Evolutionary conservation across 2,329 filamentous ascomycete genomes (phyloP), one percentile per base, ranked within the genome.

Genomic region (Monosporascus sp.): DNA sequence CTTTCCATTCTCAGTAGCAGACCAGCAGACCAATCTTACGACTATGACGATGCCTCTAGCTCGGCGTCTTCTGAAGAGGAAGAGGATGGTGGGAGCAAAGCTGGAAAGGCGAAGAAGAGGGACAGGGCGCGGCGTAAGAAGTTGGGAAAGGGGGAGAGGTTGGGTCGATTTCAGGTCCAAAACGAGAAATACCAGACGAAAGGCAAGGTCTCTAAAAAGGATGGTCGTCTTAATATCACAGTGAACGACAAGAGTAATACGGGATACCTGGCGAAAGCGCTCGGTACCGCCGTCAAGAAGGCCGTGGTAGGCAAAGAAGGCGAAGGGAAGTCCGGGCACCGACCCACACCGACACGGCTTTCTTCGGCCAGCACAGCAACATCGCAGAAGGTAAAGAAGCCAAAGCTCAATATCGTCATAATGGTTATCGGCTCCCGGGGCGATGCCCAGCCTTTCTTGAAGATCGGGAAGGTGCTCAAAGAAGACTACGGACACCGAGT

Each of bases 381-480:
- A 3, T 60, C 64, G 0, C 63, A 70, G 15, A 62, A 61, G 8
- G 50, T 58, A 14, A 68, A 65, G 20, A 69, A 67, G n/a, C 78
- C 84, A 1, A 73, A 67, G 9, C 72, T 94, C 47, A 92, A 91
- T 66, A 87, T 94, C 50, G 88, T 91, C 27, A 85, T 93, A 61
- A 90, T 91, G 81, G 87, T 93, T 6, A 90, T 93, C 60, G 89
- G 89, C 3, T 89, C 84, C 3, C 78, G 89, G 48, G 89, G 89
- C 37, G 89, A 94, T 63, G 85, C 88, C 2, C 89, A 94, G 64
- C 89, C 89, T 0, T 94, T 94, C 56, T 69, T 94, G 20, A 84
- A 84, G 59, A 80, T 94, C 48, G 88, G 86, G 20, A 85, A 88
- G 68, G 79, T 88, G 1, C 70, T 94, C 44, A 84, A 87, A 63